Percentiles rank a stretch among this genome's conserved stretches.
Evolutionary conservation across 2,329 filamentous ascomycete species (phyloP).

Genomic region (Sarocladium kiliense): DNA sequence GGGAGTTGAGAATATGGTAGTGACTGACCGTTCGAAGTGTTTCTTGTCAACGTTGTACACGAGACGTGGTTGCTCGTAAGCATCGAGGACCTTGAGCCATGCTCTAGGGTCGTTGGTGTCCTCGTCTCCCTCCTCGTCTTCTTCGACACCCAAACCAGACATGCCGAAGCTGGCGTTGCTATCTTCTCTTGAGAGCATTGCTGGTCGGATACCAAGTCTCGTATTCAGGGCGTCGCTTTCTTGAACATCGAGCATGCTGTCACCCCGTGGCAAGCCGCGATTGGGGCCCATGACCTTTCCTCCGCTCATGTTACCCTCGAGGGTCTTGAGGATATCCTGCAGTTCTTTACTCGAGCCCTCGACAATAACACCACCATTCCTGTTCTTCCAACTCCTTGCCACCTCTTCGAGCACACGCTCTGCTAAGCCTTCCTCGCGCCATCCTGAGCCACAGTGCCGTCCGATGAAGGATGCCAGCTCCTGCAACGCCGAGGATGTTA

Average conservation of each 20-base stretch:
- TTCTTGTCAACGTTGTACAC: conserved; percentile 77
- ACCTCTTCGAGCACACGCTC: conserved; percentile 91
- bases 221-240: conserved; percentile 50
- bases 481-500: conserved; percentile 81
- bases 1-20: background rate
- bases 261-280: conserved; percentile 48
- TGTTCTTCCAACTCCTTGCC: conserved; percentile 85
- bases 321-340: conserved; percentile 73
- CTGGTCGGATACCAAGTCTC: conserved; percentile 46
- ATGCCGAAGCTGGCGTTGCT: conserved; percentile 62
- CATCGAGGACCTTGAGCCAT: conserved; percentile 79
- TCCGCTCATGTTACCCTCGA: conserved; percentile 88
- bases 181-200: conserved; percentile 48
- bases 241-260: conserved; percentile 56
- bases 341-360: conserved; percentile 73
- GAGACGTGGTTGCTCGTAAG: conserved; percentile 79
- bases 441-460: conserved; percentile 89
- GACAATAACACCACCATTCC: conserved; percentile 84
- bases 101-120: conserved; percentile 63
- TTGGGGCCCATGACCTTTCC: conserved; percentile 58
- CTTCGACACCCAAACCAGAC: conserved; percentile 46
- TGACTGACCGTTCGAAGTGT: conserved; percentile 73
- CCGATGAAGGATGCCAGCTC: conserved; percentile 86
- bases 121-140: conserved; percentile 54
- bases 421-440: conserved; percentile 90